Conservation (phyloP, 495 filamentous ascomycete species). For the Pseudomonodictys pantanalensis region DNA sequence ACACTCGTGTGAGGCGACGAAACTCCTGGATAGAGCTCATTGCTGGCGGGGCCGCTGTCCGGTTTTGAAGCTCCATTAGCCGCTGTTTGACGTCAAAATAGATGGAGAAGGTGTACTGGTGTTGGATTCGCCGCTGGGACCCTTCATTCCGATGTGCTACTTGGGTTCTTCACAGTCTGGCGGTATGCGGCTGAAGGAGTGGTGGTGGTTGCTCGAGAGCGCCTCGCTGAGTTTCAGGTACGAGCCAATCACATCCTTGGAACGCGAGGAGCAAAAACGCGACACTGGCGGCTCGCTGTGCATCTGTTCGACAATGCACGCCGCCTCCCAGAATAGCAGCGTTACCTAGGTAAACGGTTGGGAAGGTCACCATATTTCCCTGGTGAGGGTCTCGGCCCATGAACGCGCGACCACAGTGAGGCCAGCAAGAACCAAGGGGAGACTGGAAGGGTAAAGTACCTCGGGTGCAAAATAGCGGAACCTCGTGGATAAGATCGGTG, state of each 20-base stretch:
- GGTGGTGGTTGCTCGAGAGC: constrained; percentile 7
- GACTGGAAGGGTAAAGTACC: no score
- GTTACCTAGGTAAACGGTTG: no score
- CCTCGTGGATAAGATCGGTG: no score
- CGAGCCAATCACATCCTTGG: constrained; percentile 5
- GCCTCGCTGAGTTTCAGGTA: background rate
- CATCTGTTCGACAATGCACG: background rate
- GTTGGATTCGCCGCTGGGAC: constrained; percentile 11
- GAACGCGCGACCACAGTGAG: no score
- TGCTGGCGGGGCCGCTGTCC: constrained; percentile 2
- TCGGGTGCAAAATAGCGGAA: no score
- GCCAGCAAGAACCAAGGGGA: no score
- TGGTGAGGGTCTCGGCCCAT: no score
- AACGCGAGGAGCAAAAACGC: background rate
- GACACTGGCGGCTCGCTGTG: background rate
- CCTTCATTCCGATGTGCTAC: constrained; percentile 16
- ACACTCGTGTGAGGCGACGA: constrained; percentile 19
- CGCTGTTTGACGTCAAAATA: constrained; percentile 34
- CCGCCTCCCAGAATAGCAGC: background rate
- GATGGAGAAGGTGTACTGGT: constrained; percentile 24
- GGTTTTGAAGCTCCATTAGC: constrained; percentile 33
- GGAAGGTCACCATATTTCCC: no score
- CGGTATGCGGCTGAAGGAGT: constrained; percentile 15
- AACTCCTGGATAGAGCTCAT: constrained; percentile 3
- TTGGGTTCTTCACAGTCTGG: background rate